Base-by-base conservation (phyloP, 1,139 yeast genomes). In the Geotrichum citri-aurantii region DNA sequence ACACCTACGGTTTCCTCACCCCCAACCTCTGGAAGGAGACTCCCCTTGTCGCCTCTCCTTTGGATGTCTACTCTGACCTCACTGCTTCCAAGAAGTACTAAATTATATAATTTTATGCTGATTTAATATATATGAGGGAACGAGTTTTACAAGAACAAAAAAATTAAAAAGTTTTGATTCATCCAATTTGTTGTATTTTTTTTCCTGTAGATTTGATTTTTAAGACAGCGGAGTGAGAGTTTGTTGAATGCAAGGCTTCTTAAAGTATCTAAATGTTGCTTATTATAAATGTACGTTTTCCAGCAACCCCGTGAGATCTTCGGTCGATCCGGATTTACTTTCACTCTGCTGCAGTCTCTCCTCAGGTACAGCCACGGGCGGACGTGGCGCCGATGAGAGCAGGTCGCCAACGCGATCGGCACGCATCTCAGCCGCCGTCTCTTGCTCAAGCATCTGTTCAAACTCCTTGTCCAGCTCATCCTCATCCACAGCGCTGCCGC, bases 1-100 rank as follows among this genome's bases (percentile, higher is more conserved):
- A 93, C 96, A 90, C 99, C 71, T 95, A 93, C 89, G 97, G 96
- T 83, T 93, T 91, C 98, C 88, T 95, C 82, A 93, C 99, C 78
- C 99, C 99, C 76, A 88, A 92, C 95, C 86, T 93, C 81, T 93
- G 99, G 99, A 81, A 82, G 73, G 90, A 85, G 73, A 83, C 85
- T 74, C 83, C 89, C 67, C 85, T 91, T 77, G 84, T 84, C 76
- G 82, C 90, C 71, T 88, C 96, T 77, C 98, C 98, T 78, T 85
- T 93, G 81, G 98, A 93, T 76, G 84, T 86, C 75, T 90, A 85
- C 84, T 71, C 70, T 69, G 72, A 72, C 65, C 65, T 72, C 64
- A 72, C 73, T 64, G 65, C 67, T 47, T 31, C 54, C 57, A 59
- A 59, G 58, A 57, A 57, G 59, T 48, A 48, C 57, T 57, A 59